phyloP scores from a whole-genome alignment of 129 eudicot species.

The Silybum marianum region DNA sequence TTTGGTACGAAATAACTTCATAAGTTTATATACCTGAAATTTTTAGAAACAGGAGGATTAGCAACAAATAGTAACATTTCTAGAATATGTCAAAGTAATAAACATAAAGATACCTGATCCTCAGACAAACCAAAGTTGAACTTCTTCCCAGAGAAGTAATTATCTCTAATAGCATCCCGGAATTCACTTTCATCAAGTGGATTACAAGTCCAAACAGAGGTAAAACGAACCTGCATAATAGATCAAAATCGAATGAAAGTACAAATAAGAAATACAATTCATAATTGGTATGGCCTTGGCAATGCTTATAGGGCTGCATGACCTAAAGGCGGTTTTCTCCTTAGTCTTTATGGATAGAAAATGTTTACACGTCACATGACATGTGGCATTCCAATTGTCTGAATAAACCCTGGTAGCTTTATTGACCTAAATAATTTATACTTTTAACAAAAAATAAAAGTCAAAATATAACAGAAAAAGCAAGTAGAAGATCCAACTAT shows the following conservation, averaged over 20 bases:
- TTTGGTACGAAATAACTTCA: slow-evolving; percentile 40
- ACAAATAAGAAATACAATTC: slow-evolving; percentile 3
- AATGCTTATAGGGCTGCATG: not conserved
- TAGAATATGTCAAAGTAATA: not conserved
- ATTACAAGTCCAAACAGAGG: slow-evolving; percentile 53
- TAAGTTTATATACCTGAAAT: slow-evolving; percentile 48
- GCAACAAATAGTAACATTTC: slow-evolving; percentile 14
- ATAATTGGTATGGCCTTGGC: not conserved
- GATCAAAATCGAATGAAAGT: slow-evolving; percentile 24
- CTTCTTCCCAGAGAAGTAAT: slow-evolving; percentile 57
- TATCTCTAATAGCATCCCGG: slow-evolving; percentile 57
- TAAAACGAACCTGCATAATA: slow-evolving; percentile 54
- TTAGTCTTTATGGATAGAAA: not conserved
- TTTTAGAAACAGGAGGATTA: not conserved
- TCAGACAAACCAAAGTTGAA: slow-evolving; percentile 32
- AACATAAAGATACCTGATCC: slow-evolving; percentile 2
- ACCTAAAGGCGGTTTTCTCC: not conserved
- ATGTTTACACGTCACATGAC: not conserved
- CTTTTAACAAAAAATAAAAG: not conserved
- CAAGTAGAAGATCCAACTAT: not conserved
- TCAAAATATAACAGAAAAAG: slow-evolving; percentile 9
- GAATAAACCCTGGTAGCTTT: not conserved
- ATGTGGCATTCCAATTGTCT: slow-evolving; percentile 12
- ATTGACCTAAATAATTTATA: not conserved
- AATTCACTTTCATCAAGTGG: slow-evolving; percentile 82